Base-by-base conservation (phyloP, 2,329 filamentous ascomycete species). In the Fusarium nygamai region DNA sequence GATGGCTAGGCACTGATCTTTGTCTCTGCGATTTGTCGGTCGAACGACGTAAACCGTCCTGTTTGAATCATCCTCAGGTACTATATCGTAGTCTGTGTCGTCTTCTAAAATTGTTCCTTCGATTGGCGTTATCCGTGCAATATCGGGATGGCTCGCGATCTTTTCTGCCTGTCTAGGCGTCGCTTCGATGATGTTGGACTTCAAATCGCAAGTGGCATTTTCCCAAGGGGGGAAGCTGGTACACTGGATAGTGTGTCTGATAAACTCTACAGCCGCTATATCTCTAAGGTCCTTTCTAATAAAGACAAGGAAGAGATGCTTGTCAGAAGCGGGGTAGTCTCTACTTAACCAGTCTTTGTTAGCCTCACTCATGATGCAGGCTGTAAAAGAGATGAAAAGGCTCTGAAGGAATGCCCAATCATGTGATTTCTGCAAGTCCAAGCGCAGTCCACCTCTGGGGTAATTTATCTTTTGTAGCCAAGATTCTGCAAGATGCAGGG, bases 401-500 rank as follows among this genome's bases (percentile, higher is more conserved):
- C 9, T 17, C 27, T 22, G 10, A 31, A 12, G 3, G 20, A 31
- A 16, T 19, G 4, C 29, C 11, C 11, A 31, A 13, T 29, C 4
- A 19, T 33, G 8, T 3, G 29, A 5, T 12, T 33, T 50, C 11
- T 50, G 11, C 16, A 33, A 24, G 6, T 51, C 11, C 22, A 19
- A 24, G 16, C 22, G 12, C 12, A 24, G 2, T 51, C 8, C 22
- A 19, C 7, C 4, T 29, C 46, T 31, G 14, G 20, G 29, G 8
- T n/a, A 7, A 31, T n/a, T 3, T 5, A 3, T 31, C 3, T 9
- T n/a, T 50, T 31, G 5, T 3, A 2, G 14, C 7, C 8, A 31
- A 19, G 7, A 13, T 13, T 4, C 9, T 13, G 6, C 16, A 19
- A 5, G 11, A 19, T 4, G 0, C 3, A 14, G 22, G 2, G 6